Percentiles rank a stretch among this genome's conserved stretches.
Conservation (phyloP, 306 rosid species). For the Mimosa bimucronata region DNA sequence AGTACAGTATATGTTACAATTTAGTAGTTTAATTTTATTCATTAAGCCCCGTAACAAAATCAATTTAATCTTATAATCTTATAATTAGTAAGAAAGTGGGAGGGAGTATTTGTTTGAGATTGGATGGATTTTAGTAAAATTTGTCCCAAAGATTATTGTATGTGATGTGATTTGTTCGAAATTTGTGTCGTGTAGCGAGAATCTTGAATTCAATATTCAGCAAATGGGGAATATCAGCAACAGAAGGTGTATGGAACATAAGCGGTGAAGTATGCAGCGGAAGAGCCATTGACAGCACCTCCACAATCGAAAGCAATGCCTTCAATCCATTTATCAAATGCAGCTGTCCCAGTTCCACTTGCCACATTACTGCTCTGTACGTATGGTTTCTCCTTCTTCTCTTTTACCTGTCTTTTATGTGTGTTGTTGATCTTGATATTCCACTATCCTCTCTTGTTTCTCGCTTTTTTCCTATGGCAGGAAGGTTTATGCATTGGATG, state of each 20-base stretch:
- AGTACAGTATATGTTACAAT: too few relatives aligned
- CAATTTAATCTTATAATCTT: too few relatives aligned
- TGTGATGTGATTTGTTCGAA: not conserved
- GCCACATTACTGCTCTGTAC: conserved; percentile 72
- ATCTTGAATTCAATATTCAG: conserved; percentile 63
- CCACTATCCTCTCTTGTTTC: too few relatives aligned
- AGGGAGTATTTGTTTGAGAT: too few relatives aligned
- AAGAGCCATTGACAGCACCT: conserved; percentile 48
- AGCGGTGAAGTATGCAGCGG: conserved; percentile 80
- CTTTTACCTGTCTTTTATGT: not conserved
- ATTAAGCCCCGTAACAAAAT: too few relatives aligned
- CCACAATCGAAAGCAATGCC: not conserved
- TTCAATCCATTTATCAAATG: conserved; percentile 82
- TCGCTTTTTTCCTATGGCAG: too few relatives aligned
- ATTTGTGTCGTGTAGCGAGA: conserved; percentile 53
- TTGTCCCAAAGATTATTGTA: too few relatives aligned
- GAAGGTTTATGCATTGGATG: conserved; percentile 54
- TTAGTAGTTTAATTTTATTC: too few relatives aligned
- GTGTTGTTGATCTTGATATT: not conserved
- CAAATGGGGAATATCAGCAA: conserved; percentile 52
- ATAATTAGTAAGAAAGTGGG: too few relatives aligned
- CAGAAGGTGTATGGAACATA: conserved; percentile 55
- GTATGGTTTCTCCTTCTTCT: conserved; percentile 20
- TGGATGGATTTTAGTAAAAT: too few relatives aligned
- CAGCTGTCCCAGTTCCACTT: conserved; percentile 49